phyloP scores from a whole-genome alignment of 768 basidiomycete species.

The Suillus alpinus region DNA sequence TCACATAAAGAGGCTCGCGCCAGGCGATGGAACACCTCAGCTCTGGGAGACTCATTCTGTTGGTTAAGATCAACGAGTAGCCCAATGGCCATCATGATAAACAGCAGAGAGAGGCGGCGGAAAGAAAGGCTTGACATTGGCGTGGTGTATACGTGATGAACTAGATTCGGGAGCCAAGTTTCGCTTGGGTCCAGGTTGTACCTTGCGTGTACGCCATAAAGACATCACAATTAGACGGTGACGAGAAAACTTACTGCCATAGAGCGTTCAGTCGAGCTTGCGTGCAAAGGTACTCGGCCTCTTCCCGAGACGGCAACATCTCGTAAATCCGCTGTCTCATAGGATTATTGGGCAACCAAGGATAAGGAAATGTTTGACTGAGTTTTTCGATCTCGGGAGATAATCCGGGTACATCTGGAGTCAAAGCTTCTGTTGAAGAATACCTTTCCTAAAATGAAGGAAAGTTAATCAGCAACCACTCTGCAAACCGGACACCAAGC shows the following conservation, averaged over 20 bases:
- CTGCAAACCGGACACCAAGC: neutral
- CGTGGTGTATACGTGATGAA: conserved; percentile 65
- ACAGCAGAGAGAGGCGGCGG: conserved; percentile 60
- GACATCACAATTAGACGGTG: neutral
- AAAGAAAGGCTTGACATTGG: conserved; percentile 61
- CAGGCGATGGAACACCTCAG: conserved; percentile 65
- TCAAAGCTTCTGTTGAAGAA: conserved; percentile 22
- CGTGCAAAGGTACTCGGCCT: conserved; percentile 59
- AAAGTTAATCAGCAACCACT: neutral
- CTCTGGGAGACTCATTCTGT: conserved; percentile 52
- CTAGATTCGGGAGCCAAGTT: conserved; percentile 65
- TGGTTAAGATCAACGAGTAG: conserved; percentile 62
- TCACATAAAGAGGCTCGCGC: conserved; percentile 69
- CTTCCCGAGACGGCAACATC: conserved; percentile 56
- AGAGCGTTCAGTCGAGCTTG: conserved; percentile 66
- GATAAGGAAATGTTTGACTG: conserved; percentile 68
- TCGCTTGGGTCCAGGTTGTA: conserved; percentile 70
- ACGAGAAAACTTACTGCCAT: conserved; percentile 58
- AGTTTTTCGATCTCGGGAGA: conserved; percentile 42
- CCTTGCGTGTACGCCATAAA: conserved; percentile 31
- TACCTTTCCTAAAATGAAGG: conserved; percentile 20
- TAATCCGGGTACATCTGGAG: conserved; percentile 17
- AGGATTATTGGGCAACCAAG: conserved; percentile 61
- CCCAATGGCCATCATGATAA: conserved; percentile 74
- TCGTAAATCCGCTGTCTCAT: conserved; percentile 63